Conservation (phyloP, 768 basidiomycete species). For the Boletus huronensis region DNA sequence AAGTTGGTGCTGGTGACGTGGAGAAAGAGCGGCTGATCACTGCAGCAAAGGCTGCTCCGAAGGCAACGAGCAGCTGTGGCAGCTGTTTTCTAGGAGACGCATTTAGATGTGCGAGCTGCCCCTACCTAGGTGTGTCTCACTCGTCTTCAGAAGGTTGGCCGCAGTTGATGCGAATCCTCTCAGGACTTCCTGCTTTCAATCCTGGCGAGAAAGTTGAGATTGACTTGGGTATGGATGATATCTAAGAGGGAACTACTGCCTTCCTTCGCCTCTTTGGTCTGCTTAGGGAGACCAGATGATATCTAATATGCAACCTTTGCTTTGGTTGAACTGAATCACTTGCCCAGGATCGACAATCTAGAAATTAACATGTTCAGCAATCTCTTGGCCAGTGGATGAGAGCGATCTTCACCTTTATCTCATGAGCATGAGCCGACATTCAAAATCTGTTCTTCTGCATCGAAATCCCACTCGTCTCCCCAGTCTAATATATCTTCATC, state of each 20-base stretch:
- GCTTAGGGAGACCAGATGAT: not conserved
- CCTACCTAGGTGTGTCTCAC: slow-evolving; percentile 81
- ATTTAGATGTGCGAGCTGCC: slow-evolving; percentile 94
- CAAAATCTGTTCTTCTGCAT: slow-evolving; percentile 7
- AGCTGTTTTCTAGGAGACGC: slow-evolving; percentile 98
- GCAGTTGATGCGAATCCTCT: slow-evolving; percentile 6
- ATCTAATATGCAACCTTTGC: not conserved
- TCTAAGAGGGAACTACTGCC: slow-evolving; percentile 40
- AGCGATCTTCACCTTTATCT: not conserved
- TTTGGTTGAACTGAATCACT: not conserved
- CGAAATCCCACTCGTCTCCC: slow-evolving; percentile 30
- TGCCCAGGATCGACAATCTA: not conserved
- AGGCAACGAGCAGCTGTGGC: slow-evolving; percentile 95
- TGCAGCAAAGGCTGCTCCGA: slow-evolving; percentile 70
- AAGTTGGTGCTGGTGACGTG: slow-evolving; percentile 51
- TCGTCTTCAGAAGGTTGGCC: slow-evolving; percentile 2
- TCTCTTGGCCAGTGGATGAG: not conserved
- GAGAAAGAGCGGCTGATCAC: slow-evolving; percentile 64
- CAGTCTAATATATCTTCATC: slow-evolving; percentile 32
- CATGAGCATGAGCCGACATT: not conserved
- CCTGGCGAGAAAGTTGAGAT: slow-evolving; percentile 98
- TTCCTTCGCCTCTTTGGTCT: not conserved
- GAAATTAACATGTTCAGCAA: slow-evolving; percentile 1
- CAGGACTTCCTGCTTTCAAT: slow-evolving; percentile 96
- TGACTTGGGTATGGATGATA: slow-evolving; percentile 84